These are phyloP conservation scores for Oryza brachyantha DNA, from an alignment of 176 grass and related monocot species.

Conservation along the genomic window DNA sequence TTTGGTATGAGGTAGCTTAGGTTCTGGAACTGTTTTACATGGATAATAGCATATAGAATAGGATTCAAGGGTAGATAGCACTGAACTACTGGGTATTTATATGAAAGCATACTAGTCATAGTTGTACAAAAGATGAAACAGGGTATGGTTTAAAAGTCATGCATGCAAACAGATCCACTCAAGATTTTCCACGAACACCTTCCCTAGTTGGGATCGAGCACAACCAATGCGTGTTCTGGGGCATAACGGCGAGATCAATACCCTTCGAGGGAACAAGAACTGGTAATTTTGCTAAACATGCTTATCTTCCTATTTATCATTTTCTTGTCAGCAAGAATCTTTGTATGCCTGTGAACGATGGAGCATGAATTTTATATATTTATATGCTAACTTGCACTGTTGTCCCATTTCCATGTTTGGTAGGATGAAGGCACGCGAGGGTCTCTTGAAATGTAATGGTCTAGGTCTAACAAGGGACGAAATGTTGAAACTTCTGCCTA, in stretches of 20 bases:
- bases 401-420: not conserved
- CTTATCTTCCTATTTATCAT: not conserved
- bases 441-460: slow-evolving; percentile 63
- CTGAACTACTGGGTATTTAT: not conserved
- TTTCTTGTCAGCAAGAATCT: not conserved
- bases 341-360: not conserved
- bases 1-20: slow-evolving; percentile 37
- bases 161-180: slow-evolving; percentile 66
- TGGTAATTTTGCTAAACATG: slow-evolving; percentile 26
- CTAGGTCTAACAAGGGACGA: slow-evolving; percentile 60
- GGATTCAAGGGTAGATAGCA: not conserved
- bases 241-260: slow-evolving; percentile 76
- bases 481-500: slow-evolving; percentile 68
- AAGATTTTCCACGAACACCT: slow-evolving; percentile 70
- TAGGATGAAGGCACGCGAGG: slow-evolving; percentile 93
- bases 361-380: not conserved
- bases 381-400: not conserved
- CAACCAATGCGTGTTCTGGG: slow-evolving; percentile 68
- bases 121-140: not conserved
- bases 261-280: slow-evolving; percentile 60
- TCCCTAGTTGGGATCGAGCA: slow-evolving; percentile 65
- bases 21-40: slow-evolving; percentile 36
- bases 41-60: slow-evolving; percentile 7
- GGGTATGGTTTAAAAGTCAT: slow-evolving; percentile 10
- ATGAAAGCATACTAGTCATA: slow-evolving; percentile 1